Conservation (phyloP, 129 eudicot species). For the Flaveria linearis region DNA sequence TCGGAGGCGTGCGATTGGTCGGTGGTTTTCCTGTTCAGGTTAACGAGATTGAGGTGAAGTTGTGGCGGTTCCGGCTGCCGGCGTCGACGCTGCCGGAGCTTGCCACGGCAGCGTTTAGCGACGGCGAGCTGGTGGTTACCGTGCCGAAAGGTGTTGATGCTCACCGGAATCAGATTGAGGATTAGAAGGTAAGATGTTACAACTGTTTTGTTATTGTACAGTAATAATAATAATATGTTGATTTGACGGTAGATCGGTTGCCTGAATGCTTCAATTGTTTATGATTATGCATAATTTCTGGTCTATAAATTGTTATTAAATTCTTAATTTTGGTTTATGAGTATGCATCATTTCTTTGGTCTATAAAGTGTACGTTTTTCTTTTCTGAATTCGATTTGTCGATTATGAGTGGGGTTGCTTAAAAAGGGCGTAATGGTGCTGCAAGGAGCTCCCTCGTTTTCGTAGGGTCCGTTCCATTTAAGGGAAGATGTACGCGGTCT, state of each 20-base stretch:
- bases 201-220: conserved; percentile 60
- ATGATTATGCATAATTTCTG: not conserved
- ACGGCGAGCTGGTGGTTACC: conserved; percentile 75
- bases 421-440: too few species aligned
- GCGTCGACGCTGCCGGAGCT: conserved; percentile 56
- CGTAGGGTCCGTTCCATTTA: too few species aligned
- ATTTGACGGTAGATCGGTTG: conserved; percentile 7
- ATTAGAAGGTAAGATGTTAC: conserved; percentile 29
- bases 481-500: too few species aligned
- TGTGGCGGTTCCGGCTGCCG: conserved; percentile 71
- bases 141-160: conserved; percentile 45
- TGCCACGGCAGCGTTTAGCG: conserved; percentile 53
- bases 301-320: too few species aligned
- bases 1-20: conserved; percentile 32
- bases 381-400: not conserved
- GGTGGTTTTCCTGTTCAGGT: conserved; percentile 20
- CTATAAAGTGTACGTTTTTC: not conserved
- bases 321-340: not conserved
- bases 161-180: conserved; percentile 10
- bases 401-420: not conserved
- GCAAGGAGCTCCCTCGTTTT: too few species aligned
- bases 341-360: too few species aligned
- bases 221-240: conserved; percentile 25
- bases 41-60: conserved; percentile 53
- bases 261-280: conserved; percentile 1